Evolutionary conservation across 371 early-diverging fungal species (phyloP), one percentile per base, ranked within the genome.

Genomic region (Mucor lusitanicus): DNA sequence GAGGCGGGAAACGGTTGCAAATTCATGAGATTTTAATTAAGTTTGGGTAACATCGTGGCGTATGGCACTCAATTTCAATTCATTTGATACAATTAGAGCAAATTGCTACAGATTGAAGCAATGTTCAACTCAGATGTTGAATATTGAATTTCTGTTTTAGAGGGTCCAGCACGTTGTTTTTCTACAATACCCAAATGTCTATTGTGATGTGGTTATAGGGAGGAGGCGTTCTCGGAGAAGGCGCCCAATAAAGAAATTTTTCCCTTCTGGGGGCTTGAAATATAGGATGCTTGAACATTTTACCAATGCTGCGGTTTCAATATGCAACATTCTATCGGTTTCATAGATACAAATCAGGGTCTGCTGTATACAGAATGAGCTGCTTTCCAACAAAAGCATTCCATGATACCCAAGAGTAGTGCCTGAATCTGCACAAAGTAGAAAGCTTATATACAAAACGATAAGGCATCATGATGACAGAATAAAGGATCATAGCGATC

Each of bases 1-100:
- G 57, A 57, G 57, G 57, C 57, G 57, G 35, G 32, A 57, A 57
- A n/a, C 57, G 0, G 55, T n/a, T 27, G 55, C 55, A n/a, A 17
- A 8, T 35, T 57, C 19, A 56, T 56, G 8, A n/a, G 17, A 15
- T 30, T 25, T 8, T 33, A 56, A 57, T 57, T 33, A 57, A 35
- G 3, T 8, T 33, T 19, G 21, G 32, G 57, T 57, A 33, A 57
- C 57, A 44, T n/a, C 44, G 44, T 44, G 44, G 44, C 44, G 44
- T 44, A 44, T 44, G 17, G 44, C 13, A 13, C 37, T 44, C 33
- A 44, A 44, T 19, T 44, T 44, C 17, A 17, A 44, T 44, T 44
- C 17, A 44, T 44, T 44, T 44, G 37, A 2, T 37, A 37, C 19
- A 30, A 30, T 6, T 30, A 30, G 30, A 30, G 30, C 30, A 3